Evolutionary conservation across 1,139 yeast genomes (phyloP).

Genomic region (Yamadazyma triangularis): DNA sequence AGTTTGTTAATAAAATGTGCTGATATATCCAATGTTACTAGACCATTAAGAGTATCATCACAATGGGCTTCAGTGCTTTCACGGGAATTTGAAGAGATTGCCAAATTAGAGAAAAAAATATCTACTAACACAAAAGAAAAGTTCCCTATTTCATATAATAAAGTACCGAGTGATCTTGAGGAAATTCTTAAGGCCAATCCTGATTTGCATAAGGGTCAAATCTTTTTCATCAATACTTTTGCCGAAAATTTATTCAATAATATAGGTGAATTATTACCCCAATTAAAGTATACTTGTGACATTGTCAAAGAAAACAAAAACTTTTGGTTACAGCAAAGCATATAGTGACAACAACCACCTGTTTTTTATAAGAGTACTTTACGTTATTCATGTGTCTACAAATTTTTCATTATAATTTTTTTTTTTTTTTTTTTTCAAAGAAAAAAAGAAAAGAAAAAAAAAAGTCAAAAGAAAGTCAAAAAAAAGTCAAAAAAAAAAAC

Average conservation of each 20-base stretch:
- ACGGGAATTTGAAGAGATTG: constrained; percentile 72
- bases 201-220: constrained; percentile 66
- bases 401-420: too few species aligned
- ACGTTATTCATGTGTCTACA: too few species aligned
- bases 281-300: constrained; percentile 48
- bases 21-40: constrained; percentile 86
- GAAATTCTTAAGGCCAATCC: constrained; percentile 44
- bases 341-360: too few species aligned
- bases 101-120: constrained; percentile 45
- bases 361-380: too few species aligned
- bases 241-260: constrained; percentile 72
- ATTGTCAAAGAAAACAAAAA: constrained; percentile 42
- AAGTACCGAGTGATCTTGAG: constrained; percentile 27
- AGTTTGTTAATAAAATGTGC: constrained; percentile 85
- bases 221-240: constrained; percentile 78
- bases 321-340: constrained; percentile 30
- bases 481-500: too few species aligned
- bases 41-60: constrained; percentile 71
- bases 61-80: constrained; percentile 83
- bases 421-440: too few species aligned
- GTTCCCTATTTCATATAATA: constrained; percentile 14
- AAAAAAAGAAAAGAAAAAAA: too few species aligned
- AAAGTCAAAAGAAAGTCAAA: too few species aligned
- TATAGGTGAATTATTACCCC: constrained; percentile 55
- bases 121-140: neutral